Evolutionary conservation across 371 early-diverging fungal species (phyloP).

Genomic region (Entomophthora muscae): DNA sequence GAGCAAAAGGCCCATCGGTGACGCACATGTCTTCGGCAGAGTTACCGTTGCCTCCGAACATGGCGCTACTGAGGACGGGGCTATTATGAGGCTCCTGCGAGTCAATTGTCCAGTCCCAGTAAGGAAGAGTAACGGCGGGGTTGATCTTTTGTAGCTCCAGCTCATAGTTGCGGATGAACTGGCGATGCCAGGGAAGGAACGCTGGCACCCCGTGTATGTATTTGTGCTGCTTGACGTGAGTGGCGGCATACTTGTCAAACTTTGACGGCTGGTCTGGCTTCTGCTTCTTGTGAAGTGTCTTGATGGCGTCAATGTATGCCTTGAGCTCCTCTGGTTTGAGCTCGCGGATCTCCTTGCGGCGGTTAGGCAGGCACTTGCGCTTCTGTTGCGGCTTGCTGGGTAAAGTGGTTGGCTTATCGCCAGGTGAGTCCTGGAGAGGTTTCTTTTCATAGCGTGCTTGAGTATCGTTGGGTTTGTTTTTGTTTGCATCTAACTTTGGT

Average conservation of each 20-base stretch:
- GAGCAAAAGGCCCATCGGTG: conserved; percentile 4
- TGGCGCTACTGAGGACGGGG: not conserved
- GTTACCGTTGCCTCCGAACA: conserved; percentile 9
- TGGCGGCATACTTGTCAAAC: conserved; percentile 2
- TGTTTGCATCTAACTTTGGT: too few relatives aligned
- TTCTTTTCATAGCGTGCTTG: too few relatives aligned
- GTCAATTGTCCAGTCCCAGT: conserved; percentile 12
- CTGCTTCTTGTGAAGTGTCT: not conserved
- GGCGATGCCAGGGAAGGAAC: conserved; percentile 22
- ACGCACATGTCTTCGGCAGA: not conserved
- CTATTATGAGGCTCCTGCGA: conserved; percentile 3
- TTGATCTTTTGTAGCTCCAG: conserved; percentile 13
- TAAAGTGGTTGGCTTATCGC: too few relatives aligned
- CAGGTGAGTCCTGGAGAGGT: too few relatives aligned
- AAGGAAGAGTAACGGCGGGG: conserved; percentile 11
- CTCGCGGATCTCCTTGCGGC: conserved; percentile 2
- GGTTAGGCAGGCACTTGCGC: not conserved
- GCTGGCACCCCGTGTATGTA: not conserved
- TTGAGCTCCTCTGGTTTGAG: not conserved
- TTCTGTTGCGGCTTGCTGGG: too few relatives aligned
- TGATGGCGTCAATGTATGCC: not conserved
- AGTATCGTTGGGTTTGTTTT: too few relatives aligned
- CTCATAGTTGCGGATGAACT: conserved; percentile 16
- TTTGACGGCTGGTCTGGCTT: not conserved
- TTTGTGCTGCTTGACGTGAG: not conserved